Base-by-base conservation (phyloP, 2,329 filamentous ascomycete species). In the Microdochium paspali region DNA sequence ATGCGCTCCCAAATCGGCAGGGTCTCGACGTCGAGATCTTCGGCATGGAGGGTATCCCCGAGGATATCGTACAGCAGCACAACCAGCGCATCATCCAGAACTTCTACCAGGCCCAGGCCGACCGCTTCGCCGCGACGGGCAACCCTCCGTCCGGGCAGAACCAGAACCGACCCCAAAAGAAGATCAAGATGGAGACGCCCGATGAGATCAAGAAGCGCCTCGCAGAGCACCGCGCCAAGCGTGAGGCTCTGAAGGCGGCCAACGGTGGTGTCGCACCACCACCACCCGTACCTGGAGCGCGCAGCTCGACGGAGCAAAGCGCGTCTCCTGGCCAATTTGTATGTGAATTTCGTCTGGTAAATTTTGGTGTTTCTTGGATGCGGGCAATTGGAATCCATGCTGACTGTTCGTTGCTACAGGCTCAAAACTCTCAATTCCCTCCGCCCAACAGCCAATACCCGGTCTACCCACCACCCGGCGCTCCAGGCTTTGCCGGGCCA, bases 1-100 rank as follows among this genome's bases (percentile, higher is more conserved):
- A 97, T 74, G 90, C 93, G 45, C 77, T 96, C 3, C 84, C 87
- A 0, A 91, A 91, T 59, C 83, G 93, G 52, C 81, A 88, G 53
- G 85, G 85, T 50, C 80, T 95, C 50, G 89, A 95, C 50, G 82
- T 95, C 50, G 93, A 98, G 68, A 96, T 98, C 60, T 98, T 97
- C 64, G 93, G 91, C 60, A 96, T 96, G 87, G 90, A 96, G 65
- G 93, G 93, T 61, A 88, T 97, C 31, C 93, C 93, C 2, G 85
- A 89, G 49, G 88, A 95, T 49, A 79, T 94, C 52, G 71, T 88
- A 49, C 79, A 88, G 58, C 80, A 86, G 60, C 90, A 96, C 72
- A 85, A 87, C 61, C 87, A 93, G 66, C 82, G 87, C 58, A 88
- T 97, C 62, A 81, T 90, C 53, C 80, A 87, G 57, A 84, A 86